A percentile compares a stretch with the other conserved stretches of the same genome.
phyloP scores from a whole-genome alignment of 169 alveolate species.

The Neospora caninum region DNA sequence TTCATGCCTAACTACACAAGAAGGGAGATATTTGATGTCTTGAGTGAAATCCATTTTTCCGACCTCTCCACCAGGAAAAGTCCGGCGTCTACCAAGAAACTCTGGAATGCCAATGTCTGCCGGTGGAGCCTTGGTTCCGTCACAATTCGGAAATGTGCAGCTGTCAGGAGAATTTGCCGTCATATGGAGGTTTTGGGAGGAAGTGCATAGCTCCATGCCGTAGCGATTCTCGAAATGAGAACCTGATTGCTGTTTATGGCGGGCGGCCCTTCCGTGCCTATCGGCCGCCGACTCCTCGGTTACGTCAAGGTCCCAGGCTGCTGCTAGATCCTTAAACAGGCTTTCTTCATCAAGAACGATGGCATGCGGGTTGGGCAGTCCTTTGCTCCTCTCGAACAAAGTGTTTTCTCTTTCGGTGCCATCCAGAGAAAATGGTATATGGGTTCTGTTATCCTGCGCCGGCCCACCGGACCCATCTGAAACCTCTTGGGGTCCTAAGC shows the following conservation, averaged over 20 bases:
- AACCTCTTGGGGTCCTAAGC: neutral
- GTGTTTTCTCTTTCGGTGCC: neutral
- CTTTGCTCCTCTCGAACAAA: neutral
- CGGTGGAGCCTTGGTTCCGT: neutral
- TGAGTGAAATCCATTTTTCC: neutral
- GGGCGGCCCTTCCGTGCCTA: constrained; percentile 1
- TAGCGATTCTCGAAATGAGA: neutral
- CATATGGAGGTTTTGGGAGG: neutral
- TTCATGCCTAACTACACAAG: neutral
- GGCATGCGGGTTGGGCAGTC: neutral
- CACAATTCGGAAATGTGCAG: neutral
- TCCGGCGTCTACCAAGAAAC: constrained; percentile 7
- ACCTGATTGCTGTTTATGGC: neutral
- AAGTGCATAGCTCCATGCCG: neutral
- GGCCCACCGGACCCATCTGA: neutral
- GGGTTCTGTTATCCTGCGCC: neutral
- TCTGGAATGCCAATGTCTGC: neutral
- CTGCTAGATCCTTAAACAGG: neutral
- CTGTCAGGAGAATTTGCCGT: neutral
- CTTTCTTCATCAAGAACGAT: neutral
- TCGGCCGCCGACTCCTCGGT: neutral
- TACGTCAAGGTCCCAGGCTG: neutral
- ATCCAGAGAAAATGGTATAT: neutral
- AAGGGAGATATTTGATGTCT: neutral
- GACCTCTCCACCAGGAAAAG: neutral